Base-by-base conservation (phyloP, 352 stramenopile genomes). In the Pythium plurisporium region DNA sequence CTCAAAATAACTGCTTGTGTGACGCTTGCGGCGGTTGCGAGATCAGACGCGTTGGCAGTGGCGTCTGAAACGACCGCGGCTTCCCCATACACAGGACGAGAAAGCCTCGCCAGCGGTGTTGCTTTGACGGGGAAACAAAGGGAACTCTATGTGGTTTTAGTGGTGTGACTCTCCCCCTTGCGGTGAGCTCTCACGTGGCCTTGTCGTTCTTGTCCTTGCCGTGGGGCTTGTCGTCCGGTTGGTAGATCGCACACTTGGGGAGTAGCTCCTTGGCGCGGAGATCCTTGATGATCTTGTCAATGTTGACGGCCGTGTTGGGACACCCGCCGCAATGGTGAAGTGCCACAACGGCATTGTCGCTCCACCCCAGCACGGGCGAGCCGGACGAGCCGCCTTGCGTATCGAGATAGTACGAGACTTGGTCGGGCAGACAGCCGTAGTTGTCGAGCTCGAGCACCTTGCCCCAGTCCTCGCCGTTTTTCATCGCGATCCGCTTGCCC, bases 291-390 rank as follows among this genome's bases (percentile, higher is more conserved):
- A 90, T 84, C 20, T 23, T 51, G 22, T 55, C 62, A 0, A 77
- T 70, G 19, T 73, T 75, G 9, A 90, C 71, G 1, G 77, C 80
- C 2, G 72, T 81, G 41, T 90, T 90, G 4, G 64, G 63, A 29
- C 80, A 88, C 30, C 56, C 62, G 5, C 80, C 80, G 55, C 80
- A 90, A 46, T 87, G 79, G 55, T 90, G 75, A n/a, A 90, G 63
- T 17, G 77, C 80, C 33, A 88, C 62, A 15, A 90, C 80, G 15
- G 73, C 73, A 58, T 88, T 65, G 55, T 87, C 75, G 0, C 54
- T 20, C 5, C 63, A 67, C 15, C 73, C 76, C 9, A 90, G 51
- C 3, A 90, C 76, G 0, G 80, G 80, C 7, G 79, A 83, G 0
- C 79, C 79, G 0, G 79, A 89, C 3, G 79, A 87, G 1, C 79